Conservation (phyloP, 306 rosid species). For the Cucumis melo region DNA sequence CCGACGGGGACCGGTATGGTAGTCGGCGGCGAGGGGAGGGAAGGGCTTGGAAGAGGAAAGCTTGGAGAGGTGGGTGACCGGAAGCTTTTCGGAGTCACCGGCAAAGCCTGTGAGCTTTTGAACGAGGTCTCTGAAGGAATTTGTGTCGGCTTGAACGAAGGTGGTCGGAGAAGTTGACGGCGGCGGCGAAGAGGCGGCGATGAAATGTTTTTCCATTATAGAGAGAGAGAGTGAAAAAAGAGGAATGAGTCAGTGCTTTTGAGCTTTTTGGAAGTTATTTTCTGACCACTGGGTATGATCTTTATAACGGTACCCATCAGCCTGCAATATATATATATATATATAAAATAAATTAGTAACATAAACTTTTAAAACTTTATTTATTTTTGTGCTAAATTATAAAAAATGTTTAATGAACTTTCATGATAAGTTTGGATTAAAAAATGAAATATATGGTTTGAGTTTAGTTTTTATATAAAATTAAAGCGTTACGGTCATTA, state of each 20-base stretch:
- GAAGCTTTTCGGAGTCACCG: conserved; percentile 26
- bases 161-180: conserved; percentile 31
- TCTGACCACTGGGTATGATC: background rate
- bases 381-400: no score
- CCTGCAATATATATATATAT: background rate
- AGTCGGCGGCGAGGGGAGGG: conserved; percentile 6
- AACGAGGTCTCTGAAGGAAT: conserved; percentile 28
- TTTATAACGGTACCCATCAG: conserved; percentile 1
- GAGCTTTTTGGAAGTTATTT: background rate
- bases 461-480: no score
- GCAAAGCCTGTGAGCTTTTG: conserved; percentile 37
- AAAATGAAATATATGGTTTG: no score
- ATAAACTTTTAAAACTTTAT: no score
- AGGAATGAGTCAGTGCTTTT: background rate
- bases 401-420: no score
- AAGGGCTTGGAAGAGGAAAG: background rate
- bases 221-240: background rate
- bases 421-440: no score
- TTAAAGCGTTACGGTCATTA: no score
- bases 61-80: conserved; percentile 18
- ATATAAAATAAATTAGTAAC: no score
- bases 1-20: conserved; percentile 27
- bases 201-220: background rate
- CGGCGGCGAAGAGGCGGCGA: conserved; percentile 11
- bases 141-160: conserved; percentile 37